phyloP scores from a whole-genome alignment of 192 early-diverging fungal genomes.

The Linnemannia zychae region DNA sequence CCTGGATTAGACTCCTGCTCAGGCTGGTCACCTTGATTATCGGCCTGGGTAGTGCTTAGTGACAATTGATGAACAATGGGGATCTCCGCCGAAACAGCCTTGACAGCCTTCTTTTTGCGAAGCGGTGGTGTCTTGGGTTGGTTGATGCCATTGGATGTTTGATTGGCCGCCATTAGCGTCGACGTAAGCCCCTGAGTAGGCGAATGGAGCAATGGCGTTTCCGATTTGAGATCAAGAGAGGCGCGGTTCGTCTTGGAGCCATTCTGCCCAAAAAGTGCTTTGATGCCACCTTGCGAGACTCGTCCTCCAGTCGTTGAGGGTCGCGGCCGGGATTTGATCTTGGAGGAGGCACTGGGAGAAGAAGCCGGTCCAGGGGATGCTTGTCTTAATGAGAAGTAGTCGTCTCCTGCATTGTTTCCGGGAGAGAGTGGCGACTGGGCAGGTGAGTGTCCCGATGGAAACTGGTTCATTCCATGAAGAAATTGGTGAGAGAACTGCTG shows the following conservation, averaged over 20 bases:
- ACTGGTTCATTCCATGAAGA: conserved; percentile 36
- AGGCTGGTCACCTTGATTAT: conserved; percentile 1
- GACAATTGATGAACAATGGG: conserved; percentile 8
- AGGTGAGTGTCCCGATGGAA: conserved; percentile 41
- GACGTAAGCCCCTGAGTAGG: conserved; percentile 28
- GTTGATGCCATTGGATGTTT: conserved; percentile 1
- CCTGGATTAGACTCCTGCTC: background rate
- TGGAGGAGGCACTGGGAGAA: conserved; percentile 33
- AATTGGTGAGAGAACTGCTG: conserved; percentile 32
- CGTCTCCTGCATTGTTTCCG: conserved; percentile 38
- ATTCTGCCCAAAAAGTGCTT: conserved; percentile 46
- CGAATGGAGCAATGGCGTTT: conserved; percentile 4
- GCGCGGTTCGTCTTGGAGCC: conserved; percentile 30
- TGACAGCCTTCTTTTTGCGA: conserved; percentile 32
- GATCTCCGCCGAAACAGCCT: conserved; percentile 41
- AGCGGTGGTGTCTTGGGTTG: conserved; percentile 24
- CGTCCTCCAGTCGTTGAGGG: conserved; percentile 30
- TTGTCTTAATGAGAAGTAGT: conserved; percentile 50
- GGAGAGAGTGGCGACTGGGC: conserved; percentile 47
- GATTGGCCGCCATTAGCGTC: conserved; percentile 23
- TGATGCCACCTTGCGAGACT: conserved; percentile 51
- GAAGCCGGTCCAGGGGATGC: conserved; percentile 44
- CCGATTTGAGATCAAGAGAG: conserved; percentile 43
- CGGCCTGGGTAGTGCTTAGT: background rate
- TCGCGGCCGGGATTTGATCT: conserved; percentile 49